Conservation (phyloP, 2,329 filamentous ascomycete genomes). For the Daldinia sp. region DNA sequence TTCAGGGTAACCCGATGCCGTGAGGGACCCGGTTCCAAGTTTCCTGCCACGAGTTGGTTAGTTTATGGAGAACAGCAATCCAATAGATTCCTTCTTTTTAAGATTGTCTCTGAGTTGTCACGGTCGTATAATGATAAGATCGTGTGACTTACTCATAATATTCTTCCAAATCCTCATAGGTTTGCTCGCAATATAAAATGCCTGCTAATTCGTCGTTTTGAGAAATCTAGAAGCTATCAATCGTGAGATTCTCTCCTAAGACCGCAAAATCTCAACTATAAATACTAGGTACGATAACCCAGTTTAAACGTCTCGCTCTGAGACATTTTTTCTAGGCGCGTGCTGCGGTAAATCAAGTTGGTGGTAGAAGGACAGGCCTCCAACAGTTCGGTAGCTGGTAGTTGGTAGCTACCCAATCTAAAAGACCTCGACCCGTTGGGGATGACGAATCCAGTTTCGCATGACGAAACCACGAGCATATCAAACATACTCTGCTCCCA, state of each 20-base stretch:
- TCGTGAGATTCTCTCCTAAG: not conserved
- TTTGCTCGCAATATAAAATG: not conserved
- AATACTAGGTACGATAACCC: not conserved
- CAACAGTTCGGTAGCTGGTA: constrained; percentile 22
- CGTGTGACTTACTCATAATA: not conserved
- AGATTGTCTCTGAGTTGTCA: not conserved
- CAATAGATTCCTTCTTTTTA: not conserved
- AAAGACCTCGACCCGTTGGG: not conserved
- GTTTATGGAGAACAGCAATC: not conserved
- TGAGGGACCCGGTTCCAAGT: not conserved
- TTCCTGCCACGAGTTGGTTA: not conserved
- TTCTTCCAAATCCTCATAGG: not conserved
- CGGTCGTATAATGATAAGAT: not conserved
- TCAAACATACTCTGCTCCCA: constrained; percentile 19
- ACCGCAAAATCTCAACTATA: not conserved
- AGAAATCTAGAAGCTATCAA: not conserved
- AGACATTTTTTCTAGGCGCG: constrained; percentile 1
- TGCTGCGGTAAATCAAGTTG: constrained; percentile 11
- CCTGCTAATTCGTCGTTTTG: not conserved
- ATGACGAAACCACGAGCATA: constrained; percentile 23
- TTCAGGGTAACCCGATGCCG: not conserved
- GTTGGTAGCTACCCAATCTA: constrained; percentile 4
- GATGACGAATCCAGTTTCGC: constrained; percentile 31
- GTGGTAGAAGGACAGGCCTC: constrained; percentile 12
- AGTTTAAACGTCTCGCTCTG: constrained; percentile 10